Conservation (phyloP, 306 rosid genomes). For the Canavalia ensiformis region DNA sequence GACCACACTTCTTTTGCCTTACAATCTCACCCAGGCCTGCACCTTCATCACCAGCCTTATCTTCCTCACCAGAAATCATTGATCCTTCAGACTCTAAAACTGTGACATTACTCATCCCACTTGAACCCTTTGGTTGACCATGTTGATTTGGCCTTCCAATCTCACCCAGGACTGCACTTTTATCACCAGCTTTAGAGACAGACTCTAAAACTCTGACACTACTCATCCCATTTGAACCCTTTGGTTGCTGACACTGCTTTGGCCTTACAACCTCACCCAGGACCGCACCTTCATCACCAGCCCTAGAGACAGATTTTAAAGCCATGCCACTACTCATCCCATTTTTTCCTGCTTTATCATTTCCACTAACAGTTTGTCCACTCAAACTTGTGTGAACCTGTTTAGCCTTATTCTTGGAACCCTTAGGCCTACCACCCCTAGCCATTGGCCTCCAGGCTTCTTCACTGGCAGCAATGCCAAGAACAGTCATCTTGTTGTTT, state of each 20-base stretch:
- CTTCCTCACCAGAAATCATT: not conserved
- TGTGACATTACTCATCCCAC: not conserved
- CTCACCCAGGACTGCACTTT: conserved; percentile 36
- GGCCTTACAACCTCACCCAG: too few relatives aligned
- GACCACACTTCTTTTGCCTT: conserved; percentile 41
- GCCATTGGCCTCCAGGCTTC: conserved; percentile 34
- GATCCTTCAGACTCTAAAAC: conserved; percentile 3
- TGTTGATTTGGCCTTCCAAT: not conserved
- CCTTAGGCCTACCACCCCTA: conserved; percentile 57
- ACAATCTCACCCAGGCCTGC: conserved; percentile 34
- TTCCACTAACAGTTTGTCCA: conserved; percentile 11
- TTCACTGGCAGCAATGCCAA: conserved; percentile 37
- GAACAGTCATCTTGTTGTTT: not conserved
- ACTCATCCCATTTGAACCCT: too few relatives aligned
- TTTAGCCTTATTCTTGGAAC: conserved; percentile 47
- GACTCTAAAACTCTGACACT: conserved; percentile 3
- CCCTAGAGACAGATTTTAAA: too few relatives aligned
- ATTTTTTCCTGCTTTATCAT: conserved; percentile 24
- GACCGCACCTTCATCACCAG: too few relatives aligned
- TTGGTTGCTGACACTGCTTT: too few relatives aligned
- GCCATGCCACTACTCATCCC: not conserved
- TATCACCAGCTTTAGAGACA: conserved; percentile 38
- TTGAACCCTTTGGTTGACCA: conserved; percentile 48
- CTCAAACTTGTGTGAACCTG: conserved; percentile 15
- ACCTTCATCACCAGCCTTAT: conserved; percentile 41